Base-by-base conservation (phyloP, 78 protist species). In the Planoprotostelium fungivorum region DNA sequence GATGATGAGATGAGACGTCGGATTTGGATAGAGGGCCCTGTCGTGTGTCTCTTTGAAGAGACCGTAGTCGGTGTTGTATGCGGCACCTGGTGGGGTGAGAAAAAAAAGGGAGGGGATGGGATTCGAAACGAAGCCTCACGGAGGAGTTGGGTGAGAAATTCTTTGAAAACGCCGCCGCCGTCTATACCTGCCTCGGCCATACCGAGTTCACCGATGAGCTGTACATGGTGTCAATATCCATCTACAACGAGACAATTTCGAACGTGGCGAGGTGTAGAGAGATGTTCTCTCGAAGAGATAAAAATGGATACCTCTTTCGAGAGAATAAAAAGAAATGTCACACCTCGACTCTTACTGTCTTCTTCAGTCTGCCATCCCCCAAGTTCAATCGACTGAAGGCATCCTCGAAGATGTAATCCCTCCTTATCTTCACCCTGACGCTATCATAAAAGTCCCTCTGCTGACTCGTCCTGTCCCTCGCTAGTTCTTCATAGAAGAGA, bases 141-240 rank as follows among this genome's bases (percentile, higher is more conserved):
- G 35, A 35, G 23, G 51, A 90, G 35, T 38, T 1, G 51, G 38
- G 29, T 29, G 86, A 94, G 35, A 28, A 94, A 94, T 36, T 94
- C 95, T 84, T 90, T 90, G 89, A 87, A 90, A 25, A 94, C 91
- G 0, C 95, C 95, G 29, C 84, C 90, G 16, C 95, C 91, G 91
- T 89, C 95, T 28, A 90, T 88, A 29, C 95, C 95, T 0, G 92
- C 93, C 87, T 94, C 95, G 0, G n/a, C 84, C 36, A 87, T 34
- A 29, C 73, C 73, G 31, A 51, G 5, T 16, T 51, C 31, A 25
- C 73, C 73, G 73, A 51, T 51, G 31, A 51, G 16, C 73, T 51
- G 73, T 51, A 5, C 73, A 25, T 16, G n/a, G n/a, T n/a, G 5
- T 51, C 16, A 51, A 51, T 51, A 51, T 51, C 73, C 16, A 51